Conservation (phyloP, 805 yeast genomes). For the fission yeast (Schizosaccharomyces pombe) region ASM294v3 CU329670.1:586501-587000, state of each 20-base stretch:
- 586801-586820: slow-evolving; percentile 34
- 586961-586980: slow-evolving; percentile 60
- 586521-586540: slow-evolving; percentile 30
- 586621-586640: slow-evolving; percentile 12
- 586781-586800: slow-evolving; percentile 53
- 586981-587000: slow-evolving; percentile 34
- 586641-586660: slow-evolving; percentile 5
- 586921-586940: slow-evolving; percentile 48
- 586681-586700: slow-evolving; percentile 7
- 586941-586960: slow-evolving; percentile 92
- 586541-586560: slow-evolving; percentile 26
- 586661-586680: slow-evolving; percentile 13
- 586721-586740: slow-evolving; percentile 17
- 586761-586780: slow-evolving; percentile 70
- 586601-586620: slow-evolving; percentile 20
- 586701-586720: slow-evolving; percentile 18
- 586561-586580: slow-evolving; percentile 20
- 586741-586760: slow-evolving; percentile 38
- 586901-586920: slow-evolving; percentile 15
- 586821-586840: slow-evolving; percentile 19
- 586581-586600: slow-evolving; percentile 28
- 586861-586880: slow-evolving; percentile 64
- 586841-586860: slow-evolving; percentile 32
- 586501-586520: slow-evolving; percentile 22
- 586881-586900: slow-evolving; percentile 51